These are phyloP conservation scores for Penicillium paradoxum DNA, from an alignment of 495 filamentous ascomycete species.

Conservation along the genomic window DNA sequence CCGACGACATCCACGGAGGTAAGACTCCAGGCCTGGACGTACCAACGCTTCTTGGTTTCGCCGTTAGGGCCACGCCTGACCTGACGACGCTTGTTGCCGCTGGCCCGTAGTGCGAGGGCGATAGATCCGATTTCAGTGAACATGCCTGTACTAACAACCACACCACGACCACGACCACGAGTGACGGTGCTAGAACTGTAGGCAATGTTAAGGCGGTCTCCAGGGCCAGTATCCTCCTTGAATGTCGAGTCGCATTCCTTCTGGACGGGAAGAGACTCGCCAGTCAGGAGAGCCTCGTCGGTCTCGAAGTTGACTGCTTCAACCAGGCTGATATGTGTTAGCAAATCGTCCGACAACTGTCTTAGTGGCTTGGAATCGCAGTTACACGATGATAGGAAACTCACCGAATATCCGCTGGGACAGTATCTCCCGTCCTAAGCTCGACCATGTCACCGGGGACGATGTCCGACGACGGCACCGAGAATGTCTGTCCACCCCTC, in stretches of 20 bases:
- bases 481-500: slow-evolving; percentile 43
- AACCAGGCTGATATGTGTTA: slow-evolving; percentile 23
- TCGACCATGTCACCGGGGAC: slow-evolving; percentile 61
- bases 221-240: slow-evolving; percentile 61
- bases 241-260: slow-evolving; percentile 66
- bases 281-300: slow-evolving; percentile 67
- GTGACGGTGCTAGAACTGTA: slow-evolving; percentile 62
- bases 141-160: slow-evolving; percentile 62
- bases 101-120: slow-evolving; percentile 48
- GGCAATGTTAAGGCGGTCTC: slow-evolving; percentile 49
- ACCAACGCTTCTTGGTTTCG: slow-evolving; percentile 47
- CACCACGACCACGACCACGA: slow-evolving; percentile 75
- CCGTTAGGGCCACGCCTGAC: slow-evolving; percentile 48
- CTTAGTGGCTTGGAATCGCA: background rate
- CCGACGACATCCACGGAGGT: slow-evolving; percentile 56
- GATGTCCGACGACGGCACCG: slow-evolving; percentile 45
- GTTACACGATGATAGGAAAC: background rate
- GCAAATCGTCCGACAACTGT: slow-evolving; percentile 44
- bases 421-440: slow-evolving; percentile 72
- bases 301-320: slow-evolving; percentile 60
- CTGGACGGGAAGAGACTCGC: slow-evolving; percentile 50
- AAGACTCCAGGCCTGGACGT: slow-evolving; percentile 55
- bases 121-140: slow-evolving; percentile 60
- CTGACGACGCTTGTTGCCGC: slow-evolving; percentile 26
- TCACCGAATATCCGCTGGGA: slow-evolving; percentile 72